Evolutionary conservation across 176 grass and related monocot genomes (phyloP).

Genomic region (Avena atlantica): DNA sequence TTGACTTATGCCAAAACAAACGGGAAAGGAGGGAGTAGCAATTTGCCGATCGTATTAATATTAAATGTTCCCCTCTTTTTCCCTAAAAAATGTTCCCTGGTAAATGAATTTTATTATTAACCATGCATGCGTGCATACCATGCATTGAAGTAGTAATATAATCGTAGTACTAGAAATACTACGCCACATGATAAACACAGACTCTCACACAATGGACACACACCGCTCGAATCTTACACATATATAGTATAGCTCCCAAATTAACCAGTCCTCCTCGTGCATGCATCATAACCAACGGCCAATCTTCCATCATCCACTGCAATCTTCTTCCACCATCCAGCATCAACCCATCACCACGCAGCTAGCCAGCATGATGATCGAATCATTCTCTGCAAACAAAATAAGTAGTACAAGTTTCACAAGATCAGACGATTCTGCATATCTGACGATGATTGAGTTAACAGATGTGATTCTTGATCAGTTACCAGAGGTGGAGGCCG

Average conservation of each 20-base stretch:
- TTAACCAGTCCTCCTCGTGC: background rate
- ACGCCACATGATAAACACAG: background rate
- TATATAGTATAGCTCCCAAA: background rate
- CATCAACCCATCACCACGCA: background rate
- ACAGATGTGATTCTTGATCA: background rate
- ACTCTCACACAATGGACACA: background rate
- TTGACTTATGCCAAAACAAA: no score
- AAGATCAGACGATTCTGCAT: background rate
- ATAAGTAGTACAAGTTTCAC: background rate
- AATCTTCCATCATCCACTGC: slow-evolving; percentile 9
- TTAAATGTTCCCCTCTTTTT: no score
- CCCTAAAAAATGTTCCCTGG: no score
- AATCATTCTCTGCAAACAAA: background rate
- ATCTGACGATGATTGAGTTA: background rate
- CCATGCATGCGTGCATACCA: background rate
- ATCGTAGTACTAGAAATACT: background rate
- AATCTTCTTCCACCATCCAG: slow-evolving; percentile 15
- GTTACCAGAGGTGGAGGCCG: slow-evolving; percentile 83
- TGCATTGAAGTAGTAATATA: no score
- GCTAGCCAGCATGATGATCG: background rate
- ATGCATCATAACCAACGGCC: background rate
- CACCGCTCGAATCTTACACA: background rate
- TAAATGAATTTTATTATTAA: background rate
- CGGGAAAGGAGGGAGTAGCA: no score
- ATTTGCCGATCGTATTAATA: no score